Evolutionary conservation across 352 stramenopile species (phyloP), one percentile per base, ranked within the genome.

Genomic region (Thalassiosira livingstoniorum): DNA sequence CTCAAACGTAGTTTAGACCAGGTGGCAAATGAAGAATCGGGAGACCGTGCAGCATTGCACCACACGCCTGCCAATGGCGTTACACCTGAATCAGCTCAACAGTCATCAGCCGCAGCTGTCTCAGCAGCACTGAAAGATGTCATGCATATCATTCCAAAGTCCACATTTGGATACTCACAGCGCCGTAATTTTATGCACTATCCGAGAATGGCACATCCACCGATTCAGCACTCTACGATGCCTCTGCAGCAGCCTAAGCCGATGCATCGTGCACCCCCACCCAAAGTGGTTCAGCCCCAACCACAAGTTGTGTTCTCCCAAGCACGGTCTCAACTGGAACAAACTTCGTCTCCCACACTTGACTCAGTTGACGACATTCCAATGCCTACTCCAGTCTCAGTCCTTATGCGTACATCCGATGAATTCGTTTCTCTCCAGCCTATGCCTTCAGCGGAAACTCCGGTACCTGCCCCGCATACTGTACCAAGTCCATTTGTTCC

Each of bases 1-100:
- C 66, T 95, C 29, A 92, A 93, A 67, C 81, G 87, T 35, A 89
- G 66, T 80, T 65, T 93, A 21, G 88, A 81, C 70, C 70, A 88
- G 13, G 32, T 86, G 45, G 61, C 85, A 0, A 65, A 32, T 53
- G 68, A 75, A 32, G 61, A 76, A 31, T 63, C 32, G 32, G 25
- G 10, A 29, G 31, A 29, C 65, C 34, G 21, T 63, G 7, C 67
- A 72, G 21, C 69, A 87, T 58, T 54, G 32, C 51, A 32, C 35
- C 1, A 18, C 10, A 43, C 32, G 11, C 4, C 35, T 1, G 27
- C 57, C 54, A 73, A 57, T 64, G 27, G 25, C 34, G 67, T 95
- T 5, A 85, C 70, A 58, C 88, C 89, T 4, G 82, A 92, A 58
- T 85, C 87, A 21, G 88, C 88, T n/a, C 77, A 95, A 78, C 34